Conservation (phyloP, 73 alveolate genomes). For the Uronychia setigera region DNA sequence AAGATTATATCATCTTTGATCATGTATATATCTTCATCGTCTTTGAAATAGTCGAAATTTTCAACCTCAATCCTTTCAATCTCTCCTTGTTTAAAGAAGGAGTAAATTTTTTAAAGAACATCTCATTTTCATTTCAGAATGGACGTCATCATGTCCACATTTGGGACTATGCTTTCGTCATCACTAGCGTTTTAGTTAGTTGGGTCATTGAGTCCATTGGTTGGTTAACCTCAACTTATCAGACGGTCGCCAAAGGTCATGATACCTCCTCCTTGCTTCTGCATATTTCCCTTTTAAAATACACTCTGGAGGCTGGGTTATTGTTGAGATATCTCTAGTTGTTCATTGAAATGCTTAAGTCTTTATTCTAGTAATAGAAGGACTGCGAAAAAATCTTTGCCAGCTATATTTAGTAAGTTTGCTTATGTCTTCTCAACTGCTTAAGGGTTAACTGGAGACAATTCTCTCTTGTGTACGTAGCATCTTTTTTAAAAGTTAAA, state of each 20-base stretch:
- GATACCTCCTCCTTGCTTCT: not conserved
- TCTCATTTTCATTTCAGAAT: not conserved
- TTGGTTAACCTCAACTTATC: too few species aligned
- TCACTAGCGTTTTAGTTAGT: not conserved
- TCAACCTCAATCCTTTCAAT: not conserved
- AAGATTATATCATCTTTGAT: not conserved
- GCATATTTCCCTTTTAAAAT: too few species aligned
- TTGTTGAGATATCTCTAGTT: not conserved
- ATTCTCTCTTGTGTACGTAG: not conserved
- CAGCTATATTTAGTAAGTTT: not conserved
- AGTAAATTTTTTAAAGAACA: not conserved
- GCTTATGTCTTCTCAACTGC: not conserved
- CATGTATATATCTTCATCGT: not conserved
- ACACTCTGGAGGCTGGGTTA: not conserved
- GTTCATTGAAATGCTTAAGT: not conserved
- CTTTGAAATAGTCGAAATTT: not conserved
- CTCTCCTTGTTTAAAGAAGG: not conserved
- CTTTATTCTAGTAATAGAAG: not conserved
- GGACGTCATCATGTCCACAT: not conserved
- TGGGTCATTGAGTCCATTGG: not conserved
- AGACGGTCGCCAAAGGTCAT: too few species aligned
- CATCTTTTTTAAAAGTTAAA: not conserved
- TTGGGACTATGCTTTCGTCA: not conserved
- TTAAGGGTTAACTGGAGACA: not conserved
- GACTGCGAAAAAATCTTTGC: not conserved